These are phyloP conservation scores for Diplogelasinospora grovesii DNA, from an alignment of 495 filamentous ascomycete genomes.

Conservation along the genomic window DNA sequence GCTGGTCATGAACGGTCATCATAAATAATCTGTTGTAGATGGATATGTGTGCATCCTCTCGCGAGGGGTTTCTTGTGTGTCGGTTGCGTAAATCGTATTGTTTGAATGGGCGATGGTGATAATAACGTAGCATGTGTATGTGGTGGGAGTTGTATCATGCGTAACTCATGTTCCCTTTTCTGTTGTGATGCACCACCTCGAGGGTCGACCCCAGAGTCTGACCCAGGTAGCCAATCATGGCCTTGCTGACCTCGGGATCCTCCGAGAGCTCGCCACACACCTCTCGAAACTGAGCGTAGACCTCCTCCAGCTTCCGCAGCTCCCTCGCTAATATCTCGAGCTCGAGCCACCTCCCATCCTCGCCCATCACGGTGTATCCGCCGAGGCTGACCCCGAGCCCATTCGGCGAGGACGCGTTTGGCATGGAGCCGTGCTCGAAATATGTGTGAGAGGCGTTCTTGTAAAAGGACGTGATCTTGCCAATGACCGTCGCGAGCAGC, in stretches of 20 bases:
- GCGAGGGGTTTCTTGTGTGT: too few relatives aligned
- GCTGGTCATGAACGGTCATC: slow-evolving; percentile 13
- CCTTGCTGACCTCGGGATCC: slow-evolving; percentile 33
- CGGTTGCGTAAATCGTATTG: too few relatives aligned
- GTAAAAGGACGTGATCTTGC: slow-evolving; percentile 43
- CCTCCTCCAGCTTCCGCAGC: slow-evolving; percentile 38
- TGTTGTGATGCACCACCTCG: slow-evolving; percentile 29
- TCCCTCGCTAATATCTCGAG: slow-evolving; percentile 42
- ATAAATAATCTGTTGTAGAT: slow-evolving; percentile 1
- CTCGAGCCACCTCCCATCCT: slow-evolving; percentile 38
- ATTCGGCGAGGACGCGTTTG: slow-evolving; percentile 16
- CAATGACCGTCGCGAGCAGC: slow-evolving; percentile 42
- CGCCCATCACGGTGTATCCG: slow-evolving; percentile 35
- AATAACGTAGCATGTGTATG: too few relatives aligned
- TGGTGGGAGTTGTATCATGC: not conserved
- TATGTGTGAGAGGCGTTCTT: slow-evolving; percentile 34
- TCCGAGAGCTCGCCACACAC: slow-evolving; percentile 34
- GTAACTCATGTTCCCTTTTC: slow-evolving; percentile 26
- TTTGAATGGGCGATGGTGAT: too few relatives aligned
- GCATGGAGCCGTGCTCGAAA: slow-evolving; percentile 23
- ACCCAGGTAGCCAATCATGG: slow-evolving; percentile 37
- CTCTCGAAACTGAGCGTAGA: slow-evolving; percentile 36
- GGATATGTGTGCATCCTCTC: too few relatives aligned
- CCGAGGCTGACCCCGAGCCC: slow-evolving; percentile 34
- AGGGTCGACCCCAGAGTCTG: slow-evolving; percentile 31